Percentiles rank a stretch among this genome's conserved stretches.
phyloP scores from a whole-genome alignment of 2,329 filamentous ascomycete genomes.

The Aspergillus aculeatinus region DNA sequence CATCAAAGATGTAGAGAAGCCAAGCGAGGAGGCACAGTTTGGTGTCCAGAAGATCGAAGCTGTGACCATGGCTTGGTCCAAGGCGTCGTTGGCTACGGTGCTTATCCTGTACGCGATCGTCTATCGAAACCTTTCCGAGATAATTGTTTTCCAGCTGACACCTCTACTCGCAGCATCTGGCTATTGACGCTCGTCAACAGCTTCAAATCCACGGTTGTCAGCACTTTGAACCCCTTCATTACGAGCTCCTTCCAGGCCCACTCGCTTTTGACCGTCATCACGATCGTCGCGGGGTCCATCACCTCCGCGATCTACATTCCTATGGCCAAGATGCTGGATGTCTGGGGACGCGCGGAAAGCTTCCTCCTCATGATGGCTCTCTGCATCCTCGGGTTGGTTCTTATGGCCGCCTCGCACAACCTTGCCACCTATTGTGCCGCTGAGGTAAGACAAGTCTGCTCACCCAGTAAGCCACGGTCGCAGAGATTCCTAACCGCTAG shows the following conservation, averaged over 20 bases:
- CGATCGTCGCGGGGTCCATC: slow-evolving; percentile 57
- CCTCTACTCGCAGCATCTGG: slow-evolving; percentile 33
- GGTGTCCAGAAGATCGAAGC: slow-evolving; percentile 48
- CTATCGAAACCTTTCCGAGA: no score
- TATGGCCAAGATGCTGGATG: slow-evolving; percentile 62
- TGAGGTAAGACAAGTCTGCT: no score
- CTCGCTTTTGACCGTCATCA: slow-evolving; percentile 53
- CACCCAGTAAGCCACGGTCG: no score
- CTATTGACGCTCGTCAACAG: slow-evolving; percentile 39
- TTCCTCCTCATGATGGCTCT: slow-evolving; percentile 51
- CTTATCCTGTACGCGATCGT: slow-evolving; percentile 38
- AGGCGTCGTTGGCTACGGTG: slow-evolving; percentile 36
- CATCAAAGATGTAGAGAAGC: no score
- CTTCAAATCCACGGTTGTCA: slow-evolving; percentile 36
- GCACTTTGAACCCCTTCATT: slow-evolving; percentile 47
- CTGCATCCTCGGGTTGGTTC: slow-evolving; percentile 52
- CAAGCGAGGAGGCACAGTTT: slow-evolving; percentile 19
- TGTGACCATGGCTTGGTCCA: slow-evolving; percentile 47
- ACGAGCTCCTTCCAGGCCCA: slow-evolving; percentile 53
- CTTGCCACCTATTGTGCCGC: slow-evolving; percentile 62
- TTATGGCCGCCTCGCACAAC: slow-evolving; percentile 62
- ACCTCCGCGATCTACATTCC: slow-evolving; percentile 59
- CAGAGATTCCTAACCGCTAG: no score
- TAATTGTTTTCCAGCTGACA: no score
- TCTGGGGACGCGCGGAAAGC: slow-evolving; percentile 62